Percentiles rank a stretch among this genome's conserved stretches.
phyloP scores from a whole-genome alignment of 768 basidiomycete genomes.

The Chalciporus chontae region DNA sequence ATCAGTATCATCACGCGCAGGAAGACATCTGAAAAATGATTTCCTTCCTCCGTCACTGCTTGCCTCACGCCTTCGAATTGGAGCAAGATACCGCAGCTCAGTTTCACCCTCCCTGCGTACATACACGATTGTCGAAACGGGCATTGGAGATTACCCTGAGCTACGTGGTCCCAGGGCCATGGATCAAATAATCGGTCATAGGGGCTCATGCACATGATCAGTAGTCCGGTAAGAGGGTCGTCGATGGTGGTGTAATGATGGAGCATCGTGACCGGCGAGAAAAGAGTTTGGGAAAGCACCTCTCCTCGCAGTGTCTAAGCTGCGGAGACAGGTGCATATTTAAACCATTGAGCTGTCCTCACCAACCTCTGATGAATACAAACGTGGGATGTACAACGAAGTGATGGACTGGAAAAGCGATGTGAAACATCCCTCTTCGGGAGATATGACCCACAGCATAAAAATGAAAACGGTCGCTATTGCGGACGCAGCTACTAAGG shows the following conservation, averaged over 20 bases:
- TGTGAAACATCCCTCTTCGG: slow-evolving; percentile 8
- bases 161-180: no score
- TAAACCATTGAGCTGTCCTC: slow-evolving; percentile 15
- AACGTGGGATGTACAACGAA: slow-evolving; percentile 4
- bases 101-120: no score
- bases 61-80: slow-evolving; percentile 40
- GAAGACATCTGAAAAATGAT: slow-evolving; percentile 32
- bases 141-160: no score
- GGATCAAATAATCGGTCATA: no score
- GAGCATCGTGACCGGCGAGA: no score
- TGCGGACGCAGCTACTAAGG: slow-evolving; percentile 7
- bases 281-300: slow-evolving; percentile 9
- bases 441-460: slow-evolving; percentile 9
- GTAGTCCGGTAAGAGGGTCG: no score
- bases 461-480: slow-evolving; percentile 10
- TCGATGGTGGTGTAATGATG: no score
- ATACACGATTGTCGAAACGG: no score
- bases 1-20: no score
- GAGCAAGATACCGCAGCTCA: slow-evolving; percentile 17
- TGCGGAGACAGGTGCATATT: slow-evolving; percentile 5
- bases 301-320: slow-evolving; percentile 8
- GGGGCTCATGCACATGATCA: no score
- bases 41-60: slow-evolving; percentile 28
- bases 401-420: slow-evolving; percentile 1
- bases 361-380: neutral